Base-by-base conservation (phyloP, 177 flowering plant genomes). In the Telopea speciosissima region DNA sequence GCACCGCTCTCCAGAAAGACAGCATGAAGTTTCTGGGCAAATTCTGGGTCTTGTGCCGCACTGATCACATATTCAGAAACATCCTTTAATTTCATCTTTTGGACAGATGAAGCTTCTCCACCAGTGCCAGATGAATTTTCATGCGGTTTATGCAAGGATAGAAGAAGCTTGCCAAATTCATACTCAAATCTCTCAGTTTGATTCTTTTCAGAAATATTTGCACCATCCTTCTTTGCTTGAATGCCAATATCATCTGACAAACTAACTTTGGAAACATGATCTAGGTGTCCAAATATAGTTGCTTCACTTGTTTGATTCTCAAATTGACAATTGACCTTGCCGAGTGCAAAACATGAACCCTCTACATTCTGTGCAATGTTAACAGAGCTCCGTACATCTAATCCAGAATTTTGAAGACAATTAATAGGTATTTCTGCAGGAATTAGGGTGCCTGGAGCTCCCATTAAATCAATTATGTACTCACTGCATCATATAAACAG, bases 381-480 rank as follows among this genome's bases (percentile, higher is more conserved):
- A 7, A 75, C 22, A 63, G 74, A 70, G 72, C 81, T 69, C 78
- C 85, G 75, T 60, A 67, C 60, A 72, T 82, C 88, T 65, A 83
- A 58, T 23, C 79, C 86, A 68, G 80, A 70, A 78, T 68, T 82
- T 77, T 79, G 85, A 52, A 84, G 79, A 76, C 80, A 86, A 67
- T 76, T 73, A 81, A 86, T 83, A 52, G 97, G 91, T 67, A 86
- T 85, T 82, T 95, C 99, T 58, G 92, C 82, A 73, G 99, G 99
- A 79, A 95, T 95, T 64, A 95, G 82, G 1, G 94, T 76, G 9
- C 99, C 99, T 0, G 99, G 99, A 79, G 97, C 93, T 73, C 97
- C 97, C 99, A 95, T 95, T 64, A 95, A 82, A 83, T 95, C 99
- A 74, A 95, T 84, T 44, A 95, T 92, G 75, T 86, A 92, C 82